Evolutionary conservation across 306 rosid species (phyloP), one percentile per base, ranked within the genome.

Genomic region (Dryas drummondii): DNA sequence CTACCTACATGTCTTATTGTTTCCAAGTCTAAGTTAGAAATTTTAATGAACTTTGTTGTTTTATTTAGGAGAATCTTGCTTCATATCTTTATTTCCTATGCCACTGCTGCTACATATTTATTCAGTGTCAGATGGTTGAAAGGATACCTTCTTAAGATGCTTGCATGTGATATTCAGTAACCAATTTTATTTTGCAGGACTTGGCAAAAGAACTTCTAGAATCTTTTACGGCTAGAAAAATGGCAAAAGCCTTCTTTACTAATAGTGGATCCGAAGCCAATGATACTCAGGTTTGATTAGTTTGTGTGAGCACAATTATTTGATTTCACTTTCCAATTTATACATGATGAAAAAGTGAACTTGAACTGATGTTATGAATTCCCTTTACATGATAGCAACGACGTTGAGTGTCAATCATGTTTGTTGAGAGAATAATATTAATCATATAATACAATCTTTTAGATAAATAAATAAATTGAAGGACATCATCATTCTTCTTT

Each of bases 241-340:
- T 94, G 99, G 97, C 70, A 1, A 96, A 96, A 81, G 98, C 87
- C 8, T 96, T 96, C 84, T 92, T 96, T 71, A 86, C 87, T 63
- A 92, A 92, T 75, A 92, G 98, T 71, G 98, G 99, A 66, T 96
- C 99, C 41, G 99, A 96, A 84, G 97, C 99, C 82, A 96, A 96
- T 76, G 99, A 96, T 78, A 82, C 99, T 76, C 99, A 96, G 97
- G 98, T 94, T 68, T 58, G 71, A 46, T 54, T 71, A 55, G 54
- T 74, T 68, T 40, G 49, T 69, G 41, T 64, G 49, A 71, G 77
- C 72, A 75, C 65, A 16, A 69, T 71, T 74, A 72, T 76, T 79
- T 61, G 61, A 64, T 79, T 79, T 45, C 52, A 53, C 51, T 44
- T 67, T 45, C 17, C 19, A 19, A n/a, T 60, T 12, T 4, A 4